Conservation (phyloP, 2,329 filamentous ascomycete genomes). For the Alternaria gaisen region DNA sequence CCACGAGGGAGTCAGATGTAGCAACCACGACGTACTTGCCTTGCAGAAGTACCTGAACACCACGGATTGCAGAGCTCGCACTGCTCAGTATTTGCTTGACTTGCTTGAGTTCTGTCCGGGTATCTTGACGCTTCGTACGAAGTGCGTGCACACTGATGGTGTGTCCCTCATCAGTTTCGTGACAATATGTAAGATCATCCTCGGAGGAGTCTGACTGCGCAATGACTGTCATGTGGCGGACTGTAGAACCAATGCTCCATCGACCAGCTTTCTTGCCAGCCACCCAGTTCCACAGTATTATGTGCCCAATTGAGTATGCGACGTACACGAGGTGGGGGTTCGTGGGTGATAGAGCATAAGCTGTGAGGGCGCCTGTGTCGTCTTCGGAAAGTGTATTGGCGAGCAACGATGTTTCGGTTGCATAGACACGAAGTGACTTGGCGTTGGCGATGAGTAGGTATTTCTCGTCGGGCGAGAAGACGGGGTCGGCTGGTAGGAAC, state of each 20-base stretch:
- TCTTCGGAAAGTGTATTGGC: conserved; percentile 71
- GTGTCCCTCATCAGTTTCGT: conserved; percentile 20
- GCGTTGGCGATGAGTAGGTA: conserved; percentile 77
- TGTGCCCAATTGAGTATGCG: conserved; percentile 59
- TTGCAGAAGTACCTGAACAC: conserved; percentile 58
- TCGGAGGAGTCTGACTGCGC: conserved; percentile 25
- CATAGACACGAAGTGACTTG: conserved; percentile 81
- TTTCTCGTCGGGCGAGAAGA: conserved; percentile 67
- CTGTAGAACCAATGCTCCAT: conserved; percentile 54
- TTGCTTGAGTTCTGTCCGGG: conserved; percentile 32
- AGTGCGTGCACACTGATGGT: conserved; percentile 50
- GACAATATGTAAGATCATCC: conserved; percentile 1
- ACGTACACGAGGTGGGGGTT: conserved; percentile 64
- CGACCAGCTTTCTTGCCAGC: conserved; percentile 54
- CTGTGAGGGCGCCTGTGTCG: conserved; percentile 55
- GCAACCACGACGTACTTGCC: conserved; percentile 68
- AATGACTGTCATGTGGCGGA: conserved; percentile 45
- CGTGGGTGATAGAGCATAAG: conserved; percentile 61
- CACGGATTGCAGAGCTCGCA: conserved; percentile 48
- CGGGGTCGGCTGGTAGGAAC: conserved; percentile 64
- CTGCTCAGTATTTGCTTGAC: conserved; percentile 49
- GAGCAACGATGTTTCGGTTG: conserved; percentile 80
- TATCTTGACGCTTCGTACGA: conserved; percentile 37
- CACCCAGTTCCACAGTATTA: conserved; percentile 68
- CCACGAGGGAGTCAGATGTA: conserved; percentile 63